Evolutionary conservation across 352 stramenopile genomes (phyloP), one percentile per base, ranked within the genome.

Genomic region (Phytophthora vignae): DNA sequence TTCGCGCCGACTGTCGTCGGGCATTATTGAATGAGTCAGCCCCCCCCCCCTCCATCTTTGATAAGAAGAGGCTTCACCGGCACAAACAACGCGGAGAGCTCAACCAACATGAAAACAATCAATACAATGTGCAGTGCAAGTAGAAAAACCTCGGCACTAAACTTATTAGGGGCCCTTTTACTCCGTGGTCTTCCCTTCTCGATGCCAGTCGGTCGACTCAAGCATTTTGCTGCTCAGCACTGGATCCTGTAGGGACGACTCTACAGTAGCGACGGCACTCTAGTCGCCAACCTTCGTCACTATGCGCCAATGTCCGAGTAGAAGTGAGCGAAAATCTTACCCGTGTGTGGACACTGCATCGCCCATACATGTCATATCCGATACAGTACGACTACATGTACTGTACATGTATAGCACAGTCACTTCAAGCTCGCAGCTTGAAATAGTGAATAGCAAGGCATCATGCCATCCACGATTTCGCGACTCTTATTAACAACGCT

Each of bases 11-110:
- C 50, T 4, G 27, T 55, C 36, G 44, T 31, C 42, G 21, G 22
- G 14, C 38, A 69, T 64, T 69, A 27, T 64, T 63, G 54, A 69
- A 52, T 64, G 63, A 69, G 63, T 58, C 63, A 69, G 27, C 42
- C 14, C 17, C 49, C 10, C 2, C 27, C 29, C 29, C 29, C 29
- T 33, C 29, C 0, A 12, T 19, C 21, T 31, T 49, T 59, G 27
- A 54, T n/a, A 17, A 14, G 42, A 12, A 64, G n/a, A 64, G 4
- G 25, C 25, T 3, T 3, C 11, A n/a, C 38, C 48, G 14, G 44
- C 46, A 17, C 38, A 53, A 27, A n/a, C n/a, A 27, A 27, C 25
- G 3, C 25, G 1, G 25, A 27, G 25, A 27, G 25, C 25, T 27
- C 25, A 27, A 27, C 25, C 25, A 27, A 27, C 25, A 27, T 27